Conservation (phyloP, 768 basidiomycete genomes). For the Jaapia argillacea region DNA sequence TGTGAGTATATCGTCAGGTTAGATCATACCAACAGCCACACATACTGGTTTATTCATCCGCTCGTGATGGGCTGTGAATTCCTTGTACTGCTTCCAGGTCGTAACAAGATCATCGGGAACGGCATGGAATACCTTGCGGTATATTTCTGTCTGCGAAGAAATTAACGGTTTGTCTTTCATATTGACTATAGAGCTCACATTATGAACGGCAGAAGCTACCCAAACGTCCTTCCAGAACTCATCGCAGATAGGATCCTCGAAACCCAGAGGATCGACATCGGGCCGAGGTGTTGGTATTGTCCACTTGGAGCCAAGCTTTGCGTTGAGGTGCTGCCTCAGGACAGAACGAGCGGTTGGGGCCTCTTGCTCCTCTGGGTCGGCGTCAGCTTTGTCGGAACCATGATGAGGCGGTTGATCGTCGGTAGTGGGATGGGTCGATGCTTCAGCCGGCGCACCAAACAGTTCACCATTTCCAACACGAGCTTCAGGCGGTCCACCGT, state of each 20-base stretch:
- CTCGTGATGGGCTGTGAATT: slow-evolving; percentile 71
- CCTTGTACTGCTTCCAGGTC: slow-evolving; percentile 94
- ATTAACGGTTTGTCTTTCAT: slow-evolving; percentile 1
- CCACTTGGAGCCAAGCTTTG: slow-evolving; percentile 49
- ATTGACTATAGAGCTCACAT: no score
- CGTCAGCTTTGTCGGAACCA: slow-evolving; percentile 32
- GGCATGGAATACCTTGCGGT: slow-evolving; percentile 88
- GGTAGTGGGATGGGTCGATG: slow-evolving; percentile 25
- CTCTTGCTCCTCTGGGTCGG: slow-evolving; percentile 37
- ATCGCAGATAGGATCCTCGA: slow-evolving; percentile 85
- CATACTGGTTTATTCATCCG: slow-evolving; percentile 60
- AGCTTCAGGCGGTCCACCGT: slow-evolving; percentile 18
- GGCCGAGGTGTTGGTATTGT: slow-evolving; percentile 60
- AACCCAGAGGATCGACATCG: slow-evolving; percentile 60
- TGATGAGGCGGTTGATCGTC: slow-evolving; percentile 40
- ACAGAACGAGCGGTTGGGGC: slow-evolving; percentile 39
- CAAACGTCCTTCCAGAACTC: slow-evolving; percentile 87
- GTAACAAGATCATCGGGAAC: slow-evolving; percentile 88
- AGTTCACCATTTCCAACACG: slow-evolving; percentile 31
- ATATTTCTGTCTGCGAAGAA: slow-evolving; percentile 78
- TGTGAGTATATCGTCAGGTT: slow-evolving; percentile 3
- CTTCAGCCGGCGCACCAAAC: slow-evolving; percentile 48
- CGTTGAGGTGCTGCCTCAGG: slow-evolving; percentile 41
- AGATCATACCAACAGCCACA: slow-evolving; percentile 2
- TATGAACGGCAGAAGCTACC: slow-evolving; percentile 80